These are phyloP conservation scores for Polyporus arcularius DNA, from an alignment of 768 basidiomycete species.

Conservation along the genomic window DNA sequence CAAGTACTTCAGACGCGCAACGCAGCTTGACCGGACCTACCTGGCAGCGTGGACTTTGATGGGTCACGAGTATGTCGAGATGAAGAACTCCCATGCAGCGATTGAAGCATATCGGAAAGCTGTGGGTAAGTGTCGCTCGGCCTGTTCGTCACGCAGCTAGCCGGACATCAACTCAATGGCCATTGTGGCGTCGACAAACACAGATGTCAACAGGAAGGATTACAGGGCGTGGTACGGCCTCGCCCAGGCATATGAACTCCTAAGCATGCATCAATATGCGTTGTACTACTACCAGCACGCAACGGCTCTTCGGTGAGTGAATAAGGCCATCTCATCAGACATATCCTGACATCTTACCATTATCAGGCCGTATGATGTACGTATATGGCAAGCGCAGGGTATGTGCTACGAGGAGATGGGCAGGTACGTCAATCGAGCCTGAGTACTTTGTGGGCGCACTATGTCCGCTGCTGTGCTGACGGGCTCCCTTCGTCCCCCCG, in stretches of 20 bases:
- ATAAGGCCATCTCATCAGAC: not conserved
- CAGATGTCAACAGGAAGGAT: conserved; percentile 95
- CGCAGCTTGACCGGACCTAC: conserved; percentile 93
- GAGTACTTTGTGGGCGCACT: conserved; percentile 16
- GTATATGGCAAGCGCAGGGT: conserved; percentile 94
- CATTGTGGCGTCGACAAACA: conserved; percentile 8
- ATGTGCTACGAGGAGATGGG: conserved; percentile 93
- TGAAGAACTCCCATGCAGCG: conserved; percentile 99
- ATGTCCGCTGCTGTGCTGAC: conserved; percentile 18
- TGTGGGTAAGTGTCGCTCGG: conserved; percentile 65
- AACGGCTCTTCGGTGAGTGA: conserved; percentile 77
- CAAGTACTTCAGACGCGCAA: conserved; percentile 91
- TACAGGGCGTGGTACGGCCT: conserved; percentile 99
- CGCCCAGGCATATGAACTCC: conserved; percentile 94
- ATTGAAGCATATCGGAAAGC: conserved; percentile 97
- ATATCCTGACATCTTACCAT: not conserved
- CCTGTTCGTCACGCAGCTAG: not conserved
- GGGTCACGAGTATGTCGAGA: conserved; percentile 98
- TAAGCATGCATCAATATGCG: conserved; percentile 97
- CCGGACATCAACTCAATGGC: conserved; percentile 1
- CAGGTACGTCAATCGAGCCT: conserved; percentile 48
- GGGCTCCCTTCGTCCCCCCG: not conserved
- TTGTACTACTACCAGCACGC: conserved; percentile 96
- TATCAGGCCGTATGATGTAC: conserved; percentile 87
- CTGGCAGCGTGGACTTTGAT: conserved; percentile 98